Base-by-base conservation (phyloP, 2,329 filamentous ascomycete genomes). In the Geoglossum cookeanum region DNA sequence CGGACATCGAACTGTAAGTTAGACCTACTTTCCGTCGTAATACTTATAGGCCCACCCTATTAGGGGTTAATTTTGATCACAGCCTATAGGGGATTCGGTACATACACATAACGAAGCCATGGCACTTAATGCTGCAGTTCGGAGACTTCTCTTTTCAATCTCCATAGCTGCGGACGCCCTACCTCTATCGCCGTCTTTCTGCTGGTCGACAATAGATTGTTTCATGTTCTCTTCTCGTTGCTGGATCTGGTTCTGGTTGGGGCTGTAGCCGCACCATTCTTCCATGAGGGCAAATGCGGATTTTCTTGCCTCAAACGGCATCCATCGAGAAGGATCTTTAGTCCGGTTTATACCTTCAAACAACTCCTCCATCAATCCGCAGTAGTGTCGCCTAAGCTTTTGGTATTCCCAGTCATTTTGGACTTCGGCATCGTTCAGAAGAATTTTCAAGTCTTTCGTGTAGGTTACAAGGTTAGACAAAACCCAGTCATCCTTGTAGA, bases 181-280 rank as follows among this genome's bases (percentile, higher is more conserved):
- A 3, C 84, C 83, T 62, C 86, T 79, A 65, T 90, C 88, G 11
- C 83, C 70, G 22, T 84, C 80, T 58, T 76, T 73, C 59, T 92
- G 87, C 57, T 88, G 84, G 56, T 91, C 82, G 39, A 94, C 82
- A 62, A 92, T 77, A 2, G 86, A 87, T 63, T 90, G 85, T 48
- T 87, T 79, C 84, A 96, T 94, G 39, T 80, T 85, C 60, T 94
- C 85, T 69, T 96, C 90, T 60, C 88, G 78, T 58, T 84, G 82
- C 4, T 83, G 80, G 45, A 95, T 86, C 61, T 94, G 86, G 13
- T 73, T 76, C 66, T 94, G 88, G 61, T 96, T 95, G 0, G 90
- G 88, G 6, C 90, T 95, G 68, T 94, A 96, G 1, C 92, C 92
- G 67, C 92, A 98, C 94, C 94, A 98, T 62, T 97, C 91, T 69